Conservation (phyloP, 345 rosid genomes). For the Brassica nigra region DNA sequence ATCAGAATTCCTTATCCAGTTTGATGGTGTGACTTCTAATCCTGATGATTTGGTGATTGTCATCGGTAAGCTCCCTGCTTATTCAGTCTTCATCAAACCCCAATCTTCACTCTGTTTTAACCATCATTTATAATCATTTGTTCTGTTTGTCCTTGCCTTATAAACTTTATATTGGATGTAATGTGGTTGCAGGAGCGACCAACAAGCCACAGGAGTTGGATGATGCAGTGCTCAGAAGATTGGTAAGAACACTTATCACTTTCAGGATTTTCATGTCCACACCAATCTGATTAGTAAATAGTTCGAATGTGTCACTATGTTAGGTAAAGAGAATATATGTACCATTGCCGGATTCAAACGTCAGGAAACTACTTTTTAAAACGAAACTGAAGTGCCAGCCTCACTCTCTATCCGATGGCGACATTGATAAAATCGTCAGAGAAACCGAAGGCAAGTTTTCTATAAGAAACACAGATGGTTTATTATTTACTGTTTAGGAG, state of each 20-base stretch:
- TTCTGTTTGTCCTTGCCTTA: too few species aligned
- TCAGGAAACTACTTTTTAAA: slow-evolving; percentile 71
- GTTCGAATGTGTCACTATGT: not conserved
- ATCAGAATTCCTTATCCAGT: slow-evolving; percentile 90
- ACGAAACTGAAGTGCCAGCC: slow-evolving; percentile 76
- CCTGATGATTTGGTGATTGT: slow-evolving; percentile 82
- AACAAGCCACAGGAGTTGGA: slow-evolving; percentile 98
- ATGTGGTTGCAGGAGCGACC: slow-evolving; percentile 74
- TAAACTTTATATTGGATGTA: not conserved
- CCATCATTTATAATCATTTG: too few species aligned
- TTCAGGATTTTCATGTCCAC: slow-evolving; percentile 3
- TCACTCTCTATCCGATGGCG: slow-evolving; percentile 72
- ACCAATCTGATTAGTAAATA: not conserved
- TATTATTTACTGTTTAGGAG: not conserved
- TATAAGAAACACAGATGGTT: not conserved
- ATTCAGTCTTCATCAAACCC: not conserved
- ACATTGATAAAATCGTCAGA: slow-evolving; percentile 74
- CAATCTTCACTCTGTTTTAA: not conserved
- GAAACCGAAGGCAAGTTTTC: slow-evolving; percentile 75
- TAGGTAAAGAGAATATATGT: slow-evolving; percentile 96
- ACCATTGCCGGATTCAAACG: slow-evolving; percentile 79
- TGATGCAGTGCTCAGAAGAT: slow-evolving; percentile 93
- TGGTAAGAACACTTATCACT: slow-evolving; percentile 55
- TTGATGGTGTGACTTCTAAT: slow-evolving; percentile 92
- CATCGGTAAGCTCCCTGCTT: slow-evolving; percentile 58